Evolutionary conservation across 331 rosid genomes (phyloP).

Genomic region (Arachis monticola): DNA sequence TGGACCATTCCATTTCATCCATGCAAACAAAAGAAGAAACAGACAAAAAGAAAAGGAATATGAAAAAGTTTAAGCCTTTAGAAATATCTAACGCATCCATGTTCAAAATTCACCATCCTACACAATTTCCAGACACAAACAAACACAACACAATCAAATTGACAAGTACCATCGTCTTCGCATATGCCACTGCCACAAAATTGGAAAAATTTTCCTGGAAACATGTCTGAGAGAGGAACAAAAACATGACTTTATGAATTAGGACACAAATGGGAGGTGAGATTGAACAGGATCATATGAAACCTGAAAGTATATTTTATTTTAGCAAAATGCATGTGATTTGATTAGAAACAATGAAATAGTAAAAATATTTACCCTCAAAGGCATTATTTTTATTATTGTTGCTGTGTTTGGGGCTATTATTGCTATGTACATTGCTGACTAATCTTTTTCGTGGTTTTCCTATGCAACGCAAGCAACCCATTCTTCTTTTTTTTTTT

Average conservation of each 20-base stretch:
- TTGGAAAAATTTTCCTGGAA: neutral
- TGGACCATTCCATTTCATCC: slow-evolving; percentile 42
- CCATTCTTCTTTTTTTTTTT: slow-evolving; percentile 49
- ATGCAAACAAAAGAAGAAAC: slow-evolving; percentile 42
- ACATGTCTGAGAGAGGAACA: neutral
- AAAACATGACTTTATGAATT: neutral
- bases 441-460: slow-evolving; percentile 49
- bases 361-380: slow-evolving; percentile 43
- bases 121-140: neutral
- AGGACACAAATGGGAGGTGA: no score
- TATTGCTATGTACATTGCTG: slow-evolving; percentile 1
- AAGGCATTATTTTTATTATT: slow-evolving; percentile 42
- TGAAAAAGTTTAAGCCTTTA: slow-evolving; percentile 13
- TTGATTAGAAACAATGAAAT: neutral
- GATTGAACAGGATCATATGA: slow-evolving; percentile 7
- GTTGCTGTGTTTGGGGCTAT: slow-evolving; percentile 38
- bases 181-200: neutral
- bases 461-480: slow-evolving; percentile 68
- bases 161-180: neutral
- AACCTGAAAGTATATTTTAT: neutral
- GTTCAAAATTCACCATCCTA: slow-evolving; percentile 7
- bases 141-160: neutral
- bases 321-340: slow-evolving; percentile 20
- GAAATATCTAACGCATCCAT: neutral
- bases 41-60: neutral